Percentiles rank a stretch among this genome's conserved stretches.
Conservation (phyloP, 768 basidiomycete genomes). For the Crucibulum laeve region DNA sequence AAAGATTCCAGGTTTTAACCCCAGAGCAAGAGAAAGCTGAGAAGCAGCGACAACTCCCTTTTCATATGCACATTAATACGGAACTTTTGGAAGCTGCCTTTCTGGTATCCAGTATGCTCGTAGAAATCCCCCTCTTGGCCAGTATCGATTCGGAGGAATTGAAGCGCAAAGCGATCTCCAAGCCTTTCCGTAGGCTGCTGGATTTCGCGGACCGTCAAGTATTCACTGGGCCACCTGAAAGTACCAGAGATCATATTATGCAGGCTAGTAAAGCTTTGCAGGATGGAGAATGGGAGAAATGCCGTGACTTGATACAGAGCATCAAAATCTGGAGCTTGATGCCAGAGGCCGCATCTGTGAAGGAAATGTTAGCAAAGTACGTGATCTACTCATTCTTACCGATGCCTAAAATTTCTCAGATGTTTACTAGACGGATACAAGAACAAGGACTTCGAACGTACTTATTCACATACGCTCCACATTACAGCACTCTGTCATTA, state of each 20-base stretch:
- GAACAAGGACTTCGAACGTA: constrained; percentile 97
- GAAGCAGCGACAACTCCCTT: constrained; percentile 91
- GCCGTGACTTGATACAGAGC: constrained; percentile 86
- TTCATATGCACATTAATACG: constrained; percentile 99
- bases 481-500: constrained; percentile 90
- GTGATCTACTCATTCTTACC: constrained; percentile 17
- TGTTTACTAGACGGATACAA: constrained; percentile 79
- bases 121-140: constrained; percentile 93
- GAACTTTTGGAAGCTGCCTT: constrained; percentile 97
- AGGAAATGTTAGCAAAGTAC: constrained; percentile 93
- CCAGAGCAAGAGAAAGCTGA: constrained; percentile 98
- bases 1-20: constrained; percentile 79
- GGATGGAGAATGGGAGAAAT: constrained; percentile 95
- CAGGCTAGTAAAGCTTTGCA: constrained; percentile 97
- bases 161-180: constrained; percentile 91
- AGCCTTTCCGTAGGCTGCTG: constrained; percentile 90
- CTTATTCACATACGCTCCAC: constrained; percentile 94
- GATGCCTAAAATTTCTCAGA: constrained; percentile 7
- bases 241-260: constrained; percentile 98
- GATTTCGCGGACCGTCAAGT: constrained; percentile 98
- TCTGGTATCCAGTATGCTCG: constrained; percentile 97
- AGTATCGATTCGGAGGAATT: constrained; percentile 93
- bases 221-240: constrained; percentile 98
- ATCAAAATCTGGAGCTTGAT: constrained; percentile 99
- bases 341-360: constrained; percentile 83